Conservation (phyloP, 768 basidiomycete species). For the Holtermanniella nyarrowii region DNA sequence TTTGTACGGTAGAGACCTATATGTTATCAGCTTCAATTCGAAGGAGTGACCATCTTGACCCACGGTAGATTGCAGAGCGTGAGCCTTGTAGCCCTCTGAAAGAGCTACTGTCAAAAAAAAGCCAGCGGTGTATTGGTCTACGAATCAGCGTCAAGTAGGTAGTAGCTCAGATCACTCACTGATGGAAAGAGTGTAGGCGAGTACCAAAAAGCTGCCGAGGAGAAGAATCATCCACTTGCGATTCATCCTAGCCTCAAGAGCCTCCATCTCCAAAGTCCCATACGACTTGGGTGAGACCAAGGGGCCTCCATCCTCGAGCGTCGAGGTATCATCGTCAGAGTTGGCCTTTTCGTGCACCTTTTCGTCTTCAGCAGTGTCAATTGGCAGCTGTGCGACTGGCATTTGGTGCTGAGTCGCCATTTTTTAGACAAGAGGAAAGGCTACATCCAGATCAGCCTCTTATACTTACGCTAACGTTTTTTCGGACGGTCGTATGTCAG, state of each 20-base stretch:
- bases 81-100: slow-evolving; percentile 23
- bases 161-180: slow-evolving; percentile 13
- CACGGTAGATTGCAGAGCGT: slow-evolving; percentile 35
- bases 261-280: slow-evolving; percentile 37
- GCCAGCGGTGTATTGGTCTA: slow-evolving; percentile 28
- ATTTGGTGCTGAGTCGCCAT: too few relatives aligned
- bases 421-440: too few relatives aligned
- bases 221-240: slow-evolving; percentile 22
- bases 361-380: not conserved
- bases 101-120: slow-evolving; percentile 28
- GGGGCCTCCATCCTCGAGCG: not conserved
- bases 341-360: not conserved
- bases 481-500: too few relatives aligned
- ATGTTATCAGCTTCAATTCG: too few relatives aligned
- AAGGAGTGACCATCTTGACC: slow-evolving; percentile 27
- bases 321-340: not conserved
- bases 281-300: slow-evolving; percentile 18
- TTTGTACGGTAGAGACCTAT: too few relatives aligned
- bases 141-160: not conserved
- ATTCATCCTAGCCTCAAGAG: slow-evolving; percentile 15
- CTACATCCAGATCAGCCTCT: too few relatives aligned
- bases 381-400: too few relatives aligned
- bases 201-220: slow-evolving; percentile 27
- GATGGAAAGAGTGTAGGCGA: slow-evolving; percentile 33
- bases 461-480: too few relatives aligned